Conservation (phyloP, 176 grass and related monocot genomes). For the Oropetium thomaeum region DNA sequence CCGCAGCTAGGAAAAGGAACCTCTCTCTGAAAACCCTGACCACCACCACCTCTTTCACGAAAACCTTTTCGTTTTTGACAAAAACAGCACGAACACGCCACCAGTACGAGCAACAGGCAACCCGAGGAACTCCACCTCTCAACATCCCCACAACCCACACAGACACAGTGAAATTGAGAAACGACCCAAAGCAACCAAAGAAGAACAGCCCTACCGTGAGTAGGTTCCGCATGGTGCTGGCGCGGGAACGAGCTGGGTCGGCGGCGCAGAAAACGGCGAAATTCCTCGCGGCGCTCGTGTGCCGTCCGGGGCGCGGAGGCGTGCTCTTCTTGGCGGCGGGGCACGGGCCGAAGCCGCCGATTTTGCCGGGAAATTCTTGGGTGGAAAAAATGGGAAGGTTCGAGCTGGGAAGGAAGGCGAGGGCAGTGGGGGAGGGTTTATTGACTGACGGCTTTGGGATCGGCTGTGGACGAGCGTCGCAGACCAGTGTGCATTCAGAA, state of each 20-base stretch:
- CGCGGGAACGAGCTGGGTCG: not conserved
- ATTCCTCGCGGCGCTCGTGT: not conserved
- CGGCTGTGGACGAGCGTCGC: not conserved
- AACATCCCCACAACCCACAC: not conserved
- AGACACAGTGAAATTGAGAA: not conserved
- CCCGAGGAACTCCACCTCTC: not conserved
- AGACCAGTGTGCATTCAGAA: too few species aligned
- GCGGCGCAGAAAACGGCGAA: not conserved
- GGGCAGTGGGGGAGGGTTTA: constrained; percentile 15
- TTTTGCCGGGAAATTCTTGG: constrained; percentile 16
- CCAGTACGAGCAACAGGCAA: not conserved
- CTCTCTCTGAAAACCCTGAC: not conserved
- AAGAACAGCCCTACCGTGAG: constrained; percentile 30
- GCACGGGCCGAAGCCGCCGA: not conserved
- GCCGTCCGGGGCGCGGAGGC: not conserved
- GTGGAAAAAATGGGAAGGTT: not conserved
- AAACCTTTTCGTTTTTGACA: not conserved
- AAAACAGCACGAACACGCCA: not conserved
- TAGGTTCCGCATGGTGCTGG: constrained; percentile 51
- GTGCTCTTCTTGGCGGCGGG: not conserved
- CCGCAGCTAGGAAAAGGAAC: not conserved
- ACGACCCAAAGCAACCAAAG: not conserved
- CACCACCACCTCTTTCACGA: not conserved
- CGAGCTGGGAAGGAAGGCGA: not conserved
- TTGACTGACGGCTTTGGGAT: not conserved